Percentiles rank a stretch among this genome's conserved stretches.
Evolutionary conservation across 1,284 basidiomycete genomes (phyloP).

Genomic region (Gomphus bonarii): DNA sequence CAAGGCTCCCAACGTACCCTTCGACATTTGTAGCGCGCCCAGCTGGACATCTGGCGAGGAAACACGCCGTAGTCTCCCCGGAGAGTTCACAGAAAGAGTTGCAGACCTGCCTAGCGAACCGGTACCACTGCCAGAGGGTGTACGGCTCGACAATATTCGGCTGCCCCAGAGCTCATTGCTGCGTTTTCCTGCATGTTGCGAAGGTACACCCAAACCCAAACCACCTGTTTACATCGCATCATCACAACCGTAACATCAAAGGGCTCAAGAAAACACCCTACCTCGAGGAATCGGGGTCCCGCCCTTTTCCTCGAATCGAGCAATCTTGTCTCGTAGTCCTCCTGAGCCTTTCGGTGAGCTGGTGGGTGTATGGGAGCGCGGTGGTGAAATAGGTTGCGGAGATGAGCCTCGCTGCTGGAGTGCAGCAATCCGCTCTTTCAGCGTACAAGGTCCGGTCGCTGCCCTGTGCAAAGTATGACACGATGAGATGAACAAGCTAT

Average conservation of each 20-base stretch:
- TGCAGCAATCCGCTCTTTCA: slow-evolving; percentile 69
- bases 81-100: neutral
- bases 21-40: neutral
- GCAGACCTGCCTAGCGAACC: neutral
- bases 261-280: neutral
- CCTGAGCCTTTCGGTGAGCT: neutral
- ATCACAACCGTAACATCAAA: neutral
- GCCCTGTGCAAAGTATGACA: neutral
- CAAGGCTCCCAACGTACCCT: neutral
- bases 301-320: slow-evolving; percentile 67
- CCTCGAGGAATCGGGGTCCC: slow-evolving; percentile 57
- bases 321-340: slow-evolving; percentile 56
- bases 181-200: slow-evolving; percentile 16
- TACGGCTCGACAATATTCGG: neutral
- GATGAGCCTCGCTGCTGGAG: slow-evolving; percentile 49
- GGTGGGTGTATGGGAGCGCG: slow-evolving; percentile 14
- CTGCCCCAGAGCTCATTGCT: slow-evolving; percentile 3
- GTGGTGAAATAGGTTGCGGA: slow-evolving; percentile 19
- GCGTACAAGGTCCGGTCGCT: slow-evolving; percentile 14
- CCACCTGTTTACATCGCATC: slow-evolving; percentile 29
- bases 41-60: slow-evolving; percentile 1
- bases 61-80: neutral
- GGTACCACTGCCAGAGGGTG: neutral
- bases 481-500: neutral
- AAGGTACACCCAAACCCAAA: slow-evolving; percentile 60